Evolutionary conservation across 768 basidiomycete genomes (phyloP).

Genomic region (Lactarius evosmus): DNA sequence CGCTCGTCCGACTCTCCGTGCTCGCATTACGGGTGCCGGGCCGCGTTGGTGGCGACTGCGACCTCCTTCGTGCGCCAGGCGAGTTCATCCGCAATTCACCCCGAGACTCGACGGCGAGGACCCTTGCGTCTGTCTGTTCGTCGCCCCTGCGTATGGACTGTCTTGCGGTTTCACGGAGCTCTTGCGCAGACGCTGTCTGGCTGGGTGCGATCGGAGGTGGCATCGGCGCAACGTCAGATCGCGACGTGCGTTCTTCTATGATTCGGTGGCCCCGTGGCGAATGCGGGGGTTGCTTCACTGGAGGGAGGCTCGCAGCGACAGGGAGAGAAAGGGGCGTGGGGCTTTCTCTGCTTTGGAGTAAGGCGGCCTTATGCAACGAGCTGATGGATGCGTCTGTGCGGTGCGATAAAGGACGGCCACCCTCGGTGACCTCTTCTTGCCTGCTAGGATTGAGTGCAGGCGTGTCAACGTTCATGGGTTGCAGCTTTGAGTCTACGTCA

Average conservation of each 20-base stretch:
- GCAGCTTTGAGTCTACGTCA: constrained; percentile 21
- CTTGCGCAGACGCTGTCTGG: constrained; percentile 74
- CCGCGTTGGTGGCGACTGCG: constrained; percentile 60
- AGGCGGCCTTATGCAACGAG: constrained; percentile 13
- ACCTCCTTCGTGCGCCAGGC: constrained; percentile 53
- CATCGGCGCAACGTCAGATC: constrained; percentile 52
- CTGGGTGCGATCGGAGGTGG: constrained; percentile 77
- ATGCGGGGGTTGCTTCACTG: constrained; percentile 38
- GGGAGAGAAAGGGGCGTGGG: constrained; percentile 29
- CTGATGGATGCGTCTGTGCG: constrained; percentile 11
- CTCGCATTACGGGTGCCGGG: constrained; percentile 71
- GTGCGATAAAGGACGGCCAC: constrained; percentile 7
- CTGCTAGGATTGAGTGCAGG: neutral
- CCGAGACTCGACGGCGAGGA: constrained; percentile 25
- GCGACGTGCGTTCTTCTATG: constrained; percentile 41
- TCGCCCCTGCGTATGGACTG: constrained; percentile 45
- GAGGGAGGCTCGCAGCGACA: constrained; percentile 20
- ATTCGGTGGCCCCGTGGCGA: constrained; percentile 41
- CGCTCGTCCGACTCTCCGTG: constrained; percentile 68
- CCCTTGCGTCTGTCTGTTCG: constrained; percentile 38
- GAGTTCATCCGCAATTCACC: constrained; percentile 50
- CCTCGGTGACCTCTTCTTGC: constrained; percentile 11
- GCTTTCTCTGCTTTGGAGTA: constrained; percentile 23
- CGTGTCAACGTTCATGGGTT: constrained; percentile 25
- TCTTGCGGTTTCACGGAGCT: constrained; percentile 76